Percentiles rank a stretch among this genome's conserved stretches.
phyloP scores from a whole-genome alignment of 192 early-diverging fungal genomes.

The Podila epigama region DNA sequence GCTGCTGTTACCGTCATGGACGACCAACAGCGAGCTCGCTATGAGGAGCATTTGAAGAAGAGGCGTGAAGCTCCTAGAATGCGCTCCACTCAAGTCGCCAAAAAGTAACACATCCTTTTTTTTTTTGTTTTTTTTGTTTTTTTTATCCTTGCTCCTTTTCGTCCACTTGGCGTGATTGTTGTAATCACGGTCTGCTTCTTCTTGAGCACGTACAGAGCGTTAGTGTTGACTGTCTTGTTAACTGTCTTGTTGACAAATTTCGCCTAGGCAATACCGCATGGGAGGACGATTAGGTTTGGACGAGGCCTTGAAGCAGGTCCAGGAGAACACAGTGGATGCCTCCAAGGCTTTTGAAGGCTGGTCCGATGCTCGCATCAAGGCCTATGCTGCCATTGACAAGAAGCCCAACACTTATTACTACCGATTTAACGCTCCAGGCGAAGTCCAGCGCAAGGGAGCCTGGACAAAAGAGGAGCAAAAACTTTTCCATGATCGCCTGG shows the following conservation, averaged over 20 bases:
- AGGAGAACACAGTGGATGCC: conserved; percentile 79
- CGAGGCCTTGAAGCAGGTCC: conserved; percentile 88
- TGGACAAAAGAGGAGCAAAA: conserved; percentile 90
- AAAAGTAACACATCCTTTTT: no score
- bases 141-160: no score
- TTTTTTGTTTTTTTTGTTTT: no score
- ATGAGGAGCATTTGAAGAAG: conserved; percentile 87
- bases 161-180: no score
- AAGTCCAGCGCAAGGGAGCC: conserved; percentile 90
- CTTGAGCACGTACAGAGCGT: neutral
- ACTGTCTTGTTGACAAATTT: neutral
- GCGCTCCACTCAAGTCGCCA: conserved; percentile 78
- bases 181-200: neutral
- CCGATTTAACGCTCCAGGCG: conserved; percentile 96
- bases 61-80: conserved; percentile 82
- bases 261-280: conserved; percentile 72
- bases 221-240: neutral
- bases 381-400: conserved; percentile 91
- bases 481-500: conserved; percentile 83
- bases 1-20: conserved; percentile 65
- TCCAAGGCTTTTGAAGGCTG: conserved; percentile 94
- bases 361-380: conserved; percentile 92
- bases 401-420: conserved; percentile 99
- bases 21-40: conserved; percentile 84
- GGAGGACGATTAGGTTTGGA: conserved; percentile 81